Percentiles rank a stretch among this genome's conserved stretches.
Conservation (phyloP, 176 grass and related monocot genomes). For the Raddia distichophylla region DNA sequence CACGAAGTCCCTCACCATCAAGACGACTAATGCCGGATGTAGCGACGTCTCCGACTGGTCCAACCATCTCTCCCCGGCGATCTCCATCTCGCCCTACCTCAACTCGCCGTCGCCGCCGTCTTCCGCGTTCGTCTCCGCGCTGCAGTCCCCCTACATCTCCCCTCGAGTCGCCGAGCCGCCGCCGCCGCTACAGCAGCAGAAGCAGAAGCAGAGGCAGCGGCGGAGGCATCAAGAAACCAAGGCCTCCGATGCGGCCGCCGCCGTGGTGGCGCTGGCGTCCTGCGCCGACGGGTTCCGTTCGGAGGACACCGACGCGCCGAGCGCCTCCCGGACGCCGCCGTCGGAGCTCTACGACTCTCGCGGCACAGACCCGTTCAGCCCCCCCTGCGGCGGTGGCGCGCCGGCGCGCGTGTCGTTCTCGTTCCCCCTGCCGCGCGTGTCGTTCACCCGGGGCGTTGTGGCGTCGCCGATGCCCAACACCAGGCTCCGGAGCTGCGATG, state of each 20-base stretch:
- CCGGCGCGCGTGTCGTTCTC: constrained; percentile 72
- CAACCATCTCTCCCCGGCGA: constrained; percentile 63
- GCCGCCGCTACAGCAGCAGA: neutral
- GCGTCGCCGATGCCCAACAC: constrained; percentile 69
- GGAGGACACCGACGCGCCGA: constrained; percentile 68
- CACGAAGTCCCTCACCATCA: constrained; percentile 71
- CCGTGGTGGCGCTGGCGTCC: constrained; percentile 51
- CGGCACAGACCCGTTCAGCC: constrained; percentile 53
- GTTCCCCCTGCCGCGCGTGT: constrained; percentile 85
- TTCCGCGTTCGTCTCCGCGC: constrained; percentile 91
- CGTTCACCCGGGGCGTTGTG: constrained; percentile 67
- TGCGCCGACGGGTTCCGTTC: constrained; percentile 55
- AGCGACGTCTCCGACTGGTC: constrained; percentile 52
- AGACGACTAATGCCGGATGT: constrained; percentile 41
- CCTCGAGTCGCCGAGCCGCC: constrained; percentile 61
- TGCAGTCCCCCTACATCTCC: constrained; percentile 96
- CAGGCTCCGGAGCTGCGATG: constrained; percentile 87
- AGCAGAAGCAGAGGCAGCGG: neutral
- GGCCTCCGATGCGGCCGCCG: constrained; percentile 16
- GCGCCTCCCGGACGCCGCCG: constrained; percentile 71
- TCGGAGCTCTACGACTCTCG: constrained; percentile 70
- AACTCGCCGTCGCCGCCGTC: constrained; percentile 91
- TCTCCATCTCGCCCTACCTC: constrained; percentile 73
- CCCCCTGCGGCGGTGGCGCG: constrained; percentile 41
- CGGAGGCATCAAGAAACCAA: constrained; percentile 22